phyloP scores from a whole-genome alignment of 768 basidiomycete genomes.

The Boletellus ananas region DNA sequence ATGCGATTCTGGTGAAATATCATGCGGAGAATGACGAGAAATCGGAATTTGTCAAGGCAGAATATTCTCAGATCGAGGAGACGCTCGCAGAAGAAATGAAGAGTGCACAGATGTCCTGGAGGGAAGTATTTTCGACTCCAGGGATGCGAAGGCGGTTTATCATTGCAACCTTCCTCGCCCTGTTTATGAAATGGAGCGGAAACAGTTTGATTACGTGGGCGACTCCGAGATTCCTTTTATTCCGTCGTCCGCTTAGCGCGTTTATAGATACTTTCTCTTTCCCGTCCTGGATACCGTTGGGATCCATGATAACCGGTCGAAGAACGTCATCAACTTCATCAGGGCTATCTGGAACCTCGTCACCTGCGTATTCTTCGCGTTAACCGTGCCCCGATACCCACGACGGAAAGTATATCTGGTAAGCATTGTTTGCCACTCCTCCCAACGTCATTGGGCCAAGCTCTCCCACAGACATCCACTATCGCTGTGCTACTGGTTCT shows the following conservation, averaged over 20 bases:
- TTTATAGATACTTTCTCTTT: constrained; percentile 8
- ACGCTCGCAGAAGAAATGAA: constrained; percentile 38
- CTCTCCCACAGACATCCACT: constrained; percentile 1
- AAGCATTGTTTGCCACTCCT: neutral
- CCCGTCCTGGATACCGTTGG: constrained; percentile 15
- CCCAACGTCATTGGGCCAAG: neutral
- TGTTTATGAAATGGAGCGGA: constrained; percentile 11
- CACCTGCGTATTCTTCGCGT: neutral
- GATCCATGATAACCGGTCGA: constrained; percentile 13
- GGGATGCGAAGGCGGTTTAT: constrained; percentile 17
- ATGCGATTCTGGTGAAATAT: constrained; percentile 48
- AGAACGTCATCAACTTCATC: constrained; percentile 12
- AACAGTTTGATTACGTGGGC: constrained; percentile 8
- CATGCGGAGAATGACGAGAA: constrained; percentile 53
- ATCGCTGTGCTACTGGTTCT: constrained; percentile 14
- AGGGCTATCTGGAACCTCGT: constrained; percentile 5
- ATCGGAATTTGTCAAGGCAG: constrained; percentile 55
- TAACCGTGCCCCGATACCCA: constrained; percentile 2
- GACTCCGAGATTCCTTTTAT: no score
- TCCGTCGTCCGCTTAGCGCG: neutral
- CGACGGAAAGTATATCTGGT: constrained; percentile 11
- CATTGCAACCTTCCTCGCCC: constrained; percentile 5
- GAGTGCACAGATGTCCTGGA: neutral
- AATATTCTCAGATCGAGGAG: constrained; percentile 53
- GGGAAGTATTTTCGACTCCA: neutral